Conservation (phyloP, 345 rosid species). For the Moricandia moricandioides region DNA sequence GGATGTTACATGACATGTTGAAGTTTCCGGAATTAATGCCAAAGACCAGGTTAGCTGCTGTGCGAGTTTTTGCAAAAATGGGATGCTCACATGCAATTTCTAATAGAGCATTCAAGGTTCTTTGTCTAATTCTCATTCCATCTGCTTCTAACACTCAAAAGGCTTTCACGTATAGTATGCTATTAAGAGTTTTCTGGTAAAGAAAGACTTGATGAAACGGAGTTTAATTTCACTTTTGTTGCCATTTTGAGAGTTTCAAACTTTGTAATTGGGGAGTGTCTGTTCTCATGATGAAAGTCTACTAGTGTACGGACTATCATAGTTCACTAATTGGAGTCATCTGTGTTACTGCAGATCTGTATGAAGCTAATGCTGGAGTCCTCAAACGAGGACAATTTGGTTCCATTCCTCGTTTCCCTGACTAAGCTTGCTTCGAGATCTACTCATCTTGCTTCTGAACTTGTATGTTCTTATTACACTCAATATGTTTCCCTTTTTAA, state of each 20-base stretch:
- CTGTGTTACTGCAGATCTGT: constrained; percentile 55
- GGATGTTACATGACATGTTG: constrained; percentile 63
- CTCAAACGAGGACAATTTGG: constrained; percentile 51
- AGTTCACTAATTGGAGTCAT: background rate
- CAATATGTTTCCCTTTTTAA: no score
- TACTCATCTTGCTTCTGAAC: constrained; percentile 57
- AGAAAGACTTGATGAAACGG: background rate
- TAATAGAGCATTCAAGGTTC: constrained; percentile 75
- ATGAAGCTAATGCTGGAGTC: constrained; percentile 52
- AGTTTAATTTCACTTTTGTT: background rate
- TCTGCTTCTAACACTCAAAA: constrained; percentile 5
- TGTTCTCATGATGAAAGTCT: background rate
- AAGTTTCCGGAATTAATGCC: constrained; percentile 44
- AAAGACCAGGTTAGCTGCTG: constrained; percentile 64
- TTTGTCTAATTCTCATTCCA: constrained; percentile 21
- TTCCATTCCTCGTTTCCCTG: constrained; percentile 58
- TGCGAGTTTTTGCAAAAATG: constrained; percentile 65
- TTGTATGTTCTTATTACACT: constrained; percentile 40
- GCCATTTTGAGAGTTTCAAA: background rate
- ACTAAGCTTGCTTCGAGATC: constrained; percentile 68
- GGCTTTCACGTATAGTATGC: background rate
- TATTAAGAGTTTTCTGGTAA: background rate
- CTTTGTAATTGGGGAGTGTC: background rate
- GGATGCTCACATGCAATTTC: constrained; percentile 57
- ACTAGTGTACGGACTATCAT: background rate